These are phyloP conservation scores for Bathelium albidoporum DNA, from an alignment of 495 filamentous ascomycete species.

Conservation along the genomic window DNA sequence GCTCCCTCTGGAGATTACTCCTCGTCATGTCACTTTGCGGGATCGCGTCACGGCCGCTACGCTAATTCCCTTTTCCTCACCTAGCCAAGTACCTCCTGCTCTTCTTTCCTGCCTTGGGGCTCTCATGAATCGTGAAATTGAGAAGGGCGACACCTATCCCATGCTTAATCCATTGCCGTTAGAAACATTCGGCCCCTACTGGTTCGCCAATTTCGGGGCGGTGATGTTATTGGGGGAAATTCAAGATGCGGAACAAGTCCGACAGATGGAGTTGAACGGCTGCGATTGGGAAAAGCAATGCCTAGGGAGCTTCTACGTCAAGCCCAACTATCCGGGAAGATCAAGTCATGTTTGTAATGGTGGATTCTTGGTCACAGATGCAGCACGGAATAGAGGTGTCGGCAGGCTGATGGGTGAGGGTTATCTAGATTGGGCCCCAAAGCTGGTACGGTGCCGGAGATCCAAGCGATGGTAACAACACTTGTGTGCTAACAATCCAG, in stretches of 20 bases:
- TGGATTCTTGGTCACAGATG: constrained; percentile 87
- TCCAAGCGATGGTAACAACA: too few relatives aligned
- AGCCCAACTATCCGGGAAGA: constrained; percentile 93
- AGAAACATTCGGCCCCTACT: constrained; percentile 73
- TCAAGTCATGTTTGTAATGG: constrained; percentile 96
- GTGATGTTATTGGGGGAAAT: constrained; percentile 86
- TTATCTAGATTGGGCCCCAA: constrained; percentile 91
- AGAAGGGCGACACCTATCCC: constrained; percentile 92
- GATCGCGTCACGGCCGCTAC: constrained; percentile 87
- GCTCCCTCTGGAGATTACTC: constrained; percentile 59
- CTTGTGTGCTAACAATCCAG: constrained; percentile 27
- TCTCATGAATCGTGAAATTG: constrained; percentile 88
- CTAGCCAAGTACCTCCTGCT: constrained; percentile 59
- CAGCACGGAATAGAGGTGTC: constrained; percentile 78
- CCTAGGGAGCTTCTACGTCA: constrained; percentile 91
- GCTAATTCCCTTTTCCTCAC: constrained; percentile 73
- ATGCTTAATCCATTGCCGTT: constrained; percentile 69
- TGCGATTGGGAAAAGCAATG: constrained; percentile 78
- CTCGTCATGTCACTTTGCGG: constrained; percentile 78
- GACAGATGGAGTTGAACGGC: constrained; percentile 42
- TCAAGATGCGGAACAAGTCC: constrained; percentile 50
- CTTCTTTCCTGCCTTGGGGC: constrained; percentile 72
- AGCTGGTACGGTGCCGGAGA: constrained; percentile 47
- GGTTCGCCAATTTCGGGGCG: constrained; percentile 91
- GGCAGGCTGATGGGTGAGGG: constrained; percentile 88